Conservation (phyloP, 1,284 basidiomycete species). For the Microbotryum scabiosae region DNA sequence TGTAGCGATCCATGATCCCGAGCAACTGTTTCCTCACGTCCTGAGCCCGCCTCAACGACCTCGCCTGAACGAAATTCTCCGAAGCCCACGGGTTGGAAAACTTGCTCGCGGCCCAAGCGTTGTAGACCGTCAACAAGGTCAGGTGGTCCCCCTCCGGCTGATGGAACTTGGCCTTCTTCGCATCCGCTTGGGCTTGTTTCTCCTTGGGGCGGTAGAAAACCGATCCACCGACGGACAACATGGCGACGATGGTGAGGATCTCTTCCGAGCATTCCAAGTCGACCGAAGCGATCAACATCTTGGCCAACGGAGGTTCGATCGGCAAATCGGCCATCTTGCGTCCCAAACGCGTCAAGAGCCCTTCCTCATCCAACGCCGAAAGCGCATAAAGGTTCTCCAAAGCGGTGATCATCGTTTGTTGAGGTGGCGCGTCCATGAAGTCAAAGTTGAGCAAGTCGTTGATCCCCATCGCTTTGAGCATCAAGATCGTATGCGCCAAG, state of each 20-base stretch:
- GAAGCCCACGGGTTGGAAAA: slow-evolving; percentile 52
- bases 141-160: slow-evolving; percentile 96
- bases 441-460: slow-evolving; percentile 97
- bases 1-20: slow-evolving; percentile 97
- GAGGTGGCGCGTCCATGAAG: slow-evolving; percentile 98
- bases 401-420: slow-evolving; percentile 84
- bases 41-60: slow-evolving; percentile 94
- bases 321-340: slow-evolving; percentile 96
- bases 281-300: slow-evolving; percentile 98
- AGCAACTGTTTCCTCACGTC: slow-evolving; percentile 94
- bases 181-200: slow-evolving; percentile 96
- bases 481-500: slow-evolving; percentile 81
- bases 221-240: slow-evolving; percentile 85
- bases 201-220: slow-evolving; percentile 98
- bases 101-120: slow-evolving; percentile 92
- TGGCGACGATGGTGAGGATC: slow-evolving; percentile 91
- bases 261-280: slow-evolving; percentile 93
- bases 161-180: slow-evolving; percentile 97
- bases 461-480: slow-evolving; percentile 97
- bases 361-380: slow-evolving; percentile 93
- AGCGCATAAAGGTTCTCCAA: slow-evolving; percentile 89
- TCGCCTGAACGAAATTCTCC: slow-evolving; percentile 87
- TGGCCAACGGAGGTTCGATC: slow-evolving; percentile 90
- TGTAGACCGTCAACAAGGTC: slow-evolving; percentile 91
- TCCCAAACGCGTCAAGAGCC: slow-evolving; percentile 82